Conservation (phyloP, 1,284 basidiomycete genomes). For the Malassezia dermatis region DNA sequence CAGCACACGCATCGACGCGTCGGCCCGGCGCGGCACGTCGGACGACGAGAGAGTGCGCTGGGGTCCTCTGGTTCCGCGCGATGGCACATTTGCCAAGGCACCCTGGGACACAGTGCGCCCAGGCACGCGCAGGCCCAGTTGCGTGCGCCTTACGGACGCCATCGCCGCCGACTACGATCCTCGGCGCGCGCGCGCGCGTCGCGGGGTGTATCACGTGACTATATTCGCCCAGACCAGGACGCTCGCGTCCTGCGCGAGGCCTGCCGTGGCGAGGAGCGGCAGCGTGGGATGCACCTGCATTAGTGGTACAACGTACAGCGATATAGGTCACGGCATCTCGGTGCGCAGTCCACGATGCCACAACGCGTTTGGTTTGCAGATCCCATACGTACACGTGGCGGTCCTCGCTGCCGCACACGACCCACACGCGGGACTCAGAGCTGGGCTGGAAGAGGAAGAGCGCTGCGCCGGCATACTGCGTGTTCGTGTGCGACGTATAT, state of each 20-base stretch:
- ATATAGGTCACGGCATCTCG: constrained; percentile 50
- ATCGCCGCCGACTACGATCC: background rate
- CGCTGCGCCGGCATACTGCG: constrained; percentile 56
- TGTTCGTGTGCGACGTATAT: constrained; percentile 69
- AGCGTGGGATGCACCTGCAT: constrained; percentile 26
- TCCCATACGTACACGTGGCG: constrained; percentile 80
- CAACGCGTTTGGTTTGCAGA: constrained; percentile 66
- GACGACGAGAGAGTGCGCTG: background rate
- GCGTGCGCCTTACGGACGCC: constrained; percentile 12
- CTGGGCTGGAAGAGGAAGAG: constrained; percentile 11
- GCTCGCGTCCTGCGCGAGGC: constrained; percentile 27
- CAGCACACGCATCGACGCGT: constrained; percentile 44
- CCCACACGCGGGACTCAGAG: background rate
- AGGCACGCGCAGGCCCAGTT: constrained; percentile 9
- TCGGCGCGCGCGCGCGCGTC: constrained; percentile 1
- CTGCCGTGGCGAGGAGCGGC: constrained; percentile 28
- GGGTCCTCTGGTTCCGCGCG: background rate
- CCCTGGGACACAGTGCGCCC: constrained; percentile 8
- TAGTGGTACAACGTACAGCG: constrained; percentile 7
- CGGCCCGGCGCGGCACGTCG: constrained; percentile 8
- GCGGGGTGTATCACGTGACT: constrained; percentile 15
- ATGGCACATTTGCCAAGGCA: background rate
- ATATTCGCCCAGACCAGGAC: constrained; percentile 26
- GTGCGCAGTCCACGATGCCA: constrained; percentile 67
- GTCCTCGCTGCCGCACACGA: constrained; percentile 84